Percentiles rank a stretch among this genome's conserved stretches.
Conservation (phyloP, 306 rosid species). For the Citrullus mucosospermus region DNA sequence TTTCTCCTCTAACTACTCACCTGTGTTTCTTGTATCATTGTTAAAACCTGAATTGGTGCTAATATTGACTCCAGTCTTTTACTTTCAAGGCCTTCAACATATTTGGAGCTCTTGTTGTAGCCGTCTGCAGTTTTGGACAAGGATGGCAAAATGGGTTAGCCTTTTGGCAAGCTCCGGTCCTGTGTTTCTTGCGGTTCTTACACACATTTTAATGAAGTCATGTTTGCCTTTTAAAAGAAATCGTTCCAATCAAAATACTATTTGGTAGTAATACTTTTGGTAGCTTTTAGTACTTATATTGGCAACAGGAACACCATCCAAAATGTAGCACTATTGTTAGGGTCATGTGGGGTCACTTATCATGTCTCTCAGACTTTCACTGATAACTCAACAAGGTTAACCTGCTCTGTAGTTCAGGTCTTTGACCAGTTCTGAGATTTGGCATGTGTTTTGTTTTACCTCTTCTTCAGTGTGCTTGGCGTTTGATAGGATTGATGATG, state of each 20-base stretch:
- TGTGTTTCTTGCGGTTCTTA: not conserved
- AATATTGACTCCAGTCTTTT: not conserved
- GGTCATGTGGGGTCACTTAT: not conserved
- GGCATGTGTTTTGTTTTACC: not conserved
- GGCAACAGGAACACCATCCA: not conserved
- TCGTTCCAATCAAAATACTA: not conserved
- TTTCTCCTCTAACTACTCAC: not conserved
- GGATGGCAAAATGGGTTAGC: not conserved
- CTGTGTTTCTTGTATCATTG: not conserved
- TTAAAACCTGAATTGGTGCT: not conserved
- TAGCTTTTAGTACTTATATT: not conserved
- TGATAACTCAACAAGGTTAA: not conserved
- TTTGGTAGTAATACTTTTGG: not conserved
- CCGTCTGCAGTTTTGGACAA: not conserved
- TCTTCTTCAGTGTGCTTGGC: not conserved
- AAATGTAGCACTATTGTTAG: not conserved
- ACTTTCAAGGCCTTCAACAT: not conserved
- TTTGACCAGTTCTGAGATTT: not conserved
- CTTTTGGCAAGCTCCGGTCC: not conserved
- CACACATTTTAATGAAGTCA: not conserved
- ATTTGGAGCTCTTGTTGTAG: not conserved
- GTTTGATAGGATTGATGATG: slow-evolving; percentile 1
- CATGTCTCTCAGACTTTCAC: not conserved
- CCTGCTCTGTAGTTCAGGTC: not conserved
- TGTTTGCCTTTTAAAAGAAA: not conserved